Evolutionary conservation across 768 basidiomycete genomes (phyloP).

Genomic region (Roridomyces roridus): DNA sequence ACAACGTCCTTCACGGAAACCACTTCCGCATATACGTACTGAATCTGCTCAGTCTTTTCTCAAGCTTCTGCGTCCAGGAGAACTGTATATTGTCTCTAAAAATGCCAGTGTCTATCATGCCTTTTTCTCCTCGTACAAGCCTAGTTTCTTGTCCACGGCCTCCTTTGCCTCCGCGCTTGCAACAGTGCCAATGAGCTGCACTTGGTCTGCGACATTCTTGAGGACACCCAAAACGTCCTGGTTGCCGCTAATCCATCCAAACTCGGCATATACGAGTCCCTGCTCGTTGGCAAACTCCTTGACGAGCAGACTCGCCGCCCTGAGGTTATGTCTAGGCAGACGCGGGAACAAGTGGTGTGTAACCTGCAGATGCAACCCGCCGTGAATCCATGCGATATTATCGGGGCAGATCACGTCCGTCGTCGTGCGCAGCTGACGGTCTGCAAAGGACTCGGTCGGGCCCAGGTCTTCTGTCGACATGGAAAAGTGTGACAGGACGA

Average conservation of each 20-base stretch:
- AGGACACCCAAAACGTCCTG: conserved; percentile 83
- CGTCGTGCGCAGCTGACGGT: conserved; percentile 96
- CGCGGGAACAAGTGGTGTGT: conserved; percentile 98
- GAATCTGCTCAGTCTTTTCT: conserved; percentile 99
- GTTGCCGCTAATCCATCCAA: conserved; percentile 90
- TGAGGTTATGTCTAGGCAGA: conserved; percentile 91
- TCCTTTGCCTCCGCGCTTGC: conserved; percentile 77
- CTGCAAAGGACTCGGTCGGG: conserved; percentile 88
- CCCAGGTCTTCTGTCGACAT: conserved; percentile 94
- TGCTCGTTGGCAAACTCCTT: conserved; percentile 89
- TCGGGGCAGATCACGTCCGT: conserved; percentile 91
- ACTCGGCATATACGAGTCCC: conserved; percentile 87
- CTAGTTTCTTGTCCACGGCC: conserved; percentile 57
- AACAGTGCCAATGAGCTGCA: conserved; percentile 80
- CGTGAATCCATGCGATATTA: conserved; percentile 88
- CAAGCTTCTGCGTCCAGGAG: conserved; percentile 95
- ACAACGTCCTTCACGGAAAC: conserved; percentile 80
- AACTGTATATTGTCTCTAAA: too few species aligned
- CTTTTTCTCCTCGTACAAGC: conserved; percentile 17
- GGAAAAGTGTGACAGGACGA: conserved; percentile 96
- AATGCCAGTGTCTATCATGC: conserved; percentile 8
- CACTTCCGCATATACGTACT: conserved; percentile 96
- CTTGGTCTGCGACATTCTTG: conserved; percentile 85
- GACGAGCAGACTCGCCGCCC: conserved; percentile 80
- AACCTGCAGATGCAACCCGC: conserved; percentile 97